phyloP scores from a whole-genome alignment of 1,284 basidiomycete genomes.

The Heliocybe sulcata region DNA sequence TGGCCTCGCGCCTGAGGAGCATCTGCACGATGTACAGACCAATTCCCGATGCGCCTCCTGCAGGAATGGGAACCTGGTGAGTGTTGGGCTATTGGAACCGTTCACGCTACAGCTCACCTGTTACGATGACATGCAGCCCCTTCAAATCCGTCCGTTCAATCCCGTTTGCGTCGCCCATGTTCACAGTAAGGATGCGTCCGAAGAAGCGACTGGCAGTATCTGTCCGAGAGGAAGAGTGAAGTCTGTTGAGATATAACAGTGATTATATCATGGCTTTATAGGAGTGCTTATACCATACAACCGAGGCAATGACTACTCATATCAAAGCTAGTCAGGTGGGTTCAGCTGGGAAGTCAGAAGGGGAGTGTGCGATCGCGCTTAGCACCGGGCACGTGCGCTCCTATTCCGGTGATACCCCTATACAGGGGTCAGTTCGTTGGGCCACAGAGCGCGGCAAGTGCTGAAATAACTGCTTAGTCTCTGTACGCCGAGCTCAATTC shows the following conservation, averaged over 20 bases:
- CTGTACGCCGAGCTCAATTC: no score
- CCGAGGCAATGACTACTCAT: not conserved
- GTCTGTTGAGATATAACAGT: no score
- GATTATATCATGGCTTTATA: not conserved
- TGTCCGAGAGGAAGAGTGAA: no score
- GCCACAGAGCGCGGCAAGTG: no score
- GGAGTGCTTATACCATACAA: not conserved
- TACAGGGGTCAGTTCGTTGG: no score
- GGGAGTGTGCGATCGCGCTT: not conserved
- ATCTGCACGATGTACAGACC: not conserved
- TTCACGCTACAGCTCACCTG: not conserved
- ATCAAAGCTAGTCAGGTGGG: not conserved
- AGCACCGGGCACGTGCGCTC: not conserved
- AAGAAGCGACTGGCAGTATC: not conserved
- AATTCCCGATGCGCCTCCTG: not conserved
- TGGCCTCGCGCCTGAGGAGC: not conserved
- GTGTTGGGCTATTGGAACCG: not conserved
- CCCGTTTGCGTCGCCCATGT: not conserved
- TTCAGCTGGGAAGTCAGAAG: not conserved
- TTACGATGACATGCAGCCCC: not conserved
- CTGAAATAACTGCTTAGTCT: no score
- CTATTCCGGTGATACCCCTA: not conserved
- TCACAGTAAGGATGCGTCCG: not conserved
- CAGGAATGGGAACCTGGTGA: not conserved
- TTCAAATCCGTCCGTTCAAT: not conserved